These are phyloP conservation scores for Pseudogymnoascus sp. DNA, from an alignment of 2,329 filamentous ascomycete species.

Conservation along the genomic window DNA sequence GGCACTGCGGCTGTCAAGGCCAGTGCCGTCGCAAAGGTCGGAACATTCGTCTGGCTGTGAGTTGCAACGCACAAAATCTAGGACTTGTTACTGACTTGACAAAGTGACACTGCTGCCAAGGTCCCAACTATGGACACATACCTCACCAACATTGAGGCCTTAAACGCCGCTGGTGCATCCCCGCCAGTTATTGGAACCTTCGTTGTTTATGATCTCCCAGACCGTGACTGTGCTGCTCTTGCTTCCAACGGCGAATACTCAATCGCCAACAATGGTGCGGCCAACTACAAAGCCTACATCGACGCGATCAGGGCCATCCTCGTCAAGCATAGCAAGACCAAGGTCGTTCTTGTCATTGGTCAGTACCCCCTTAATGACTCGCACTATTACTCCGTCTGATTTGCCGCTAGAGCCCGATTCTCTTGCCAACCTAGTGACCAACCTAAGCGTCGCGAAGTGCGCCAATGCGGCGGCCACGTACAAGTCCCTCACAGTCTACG, in stretches of 20 bases:
- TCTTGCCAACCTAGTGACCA: constrained; percentile 54
- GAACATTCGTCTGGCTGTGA: constrained; percentile 45
- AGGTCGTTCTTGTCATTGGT: constrained; percentile 40
- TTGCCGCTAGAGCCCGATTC: constrained; percentile 45
- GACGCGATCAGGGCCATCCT: constrained; percentile 45
- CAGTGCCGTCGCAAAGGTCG: constrained; percentile 40
- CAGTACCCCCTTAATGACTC: constrained; percentile 10
- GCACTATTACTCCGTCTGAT: constrained; percentile 1
- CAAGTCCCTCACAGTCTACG: constrained; percentile 46
- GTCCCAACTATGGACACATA: constrained; percentile 40
- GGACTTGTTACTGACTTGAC: constrained; percentile 11
- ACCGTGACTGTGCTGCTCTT: constrained; percentile 53
- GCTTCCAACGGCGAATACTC: constrained; percentile 55
- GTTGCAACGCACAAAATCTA: constrained; percentile 18
- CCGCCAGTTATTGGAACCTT: constrained; percentile 40
- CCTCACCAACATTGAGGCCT: constrained; percentile 36
- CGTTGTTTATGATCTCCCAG: constrained; percentile 55
- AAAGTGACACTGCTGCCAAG: constrained; percentile 38
- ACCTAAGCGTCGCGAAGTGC: constrained; percentile 45
- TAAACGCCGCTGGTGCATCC: constrained; percentile 39
- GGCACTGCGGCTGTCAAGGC: constrained; percentile 42
- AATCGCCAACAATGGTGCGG: constrained; percentile 40
- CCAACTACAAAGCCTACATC: constrained; percentile 45
- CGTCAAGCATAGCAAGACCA: constrained; percentile 44
- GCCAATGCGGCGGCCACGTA: constrained; percentile 45